Evolutionary conservation across 2,329 filamentous ascomycete genomes (phyloP), one percentile per base, ranked within the genome.

Genomic region (Esteya vermicola): DNA sequence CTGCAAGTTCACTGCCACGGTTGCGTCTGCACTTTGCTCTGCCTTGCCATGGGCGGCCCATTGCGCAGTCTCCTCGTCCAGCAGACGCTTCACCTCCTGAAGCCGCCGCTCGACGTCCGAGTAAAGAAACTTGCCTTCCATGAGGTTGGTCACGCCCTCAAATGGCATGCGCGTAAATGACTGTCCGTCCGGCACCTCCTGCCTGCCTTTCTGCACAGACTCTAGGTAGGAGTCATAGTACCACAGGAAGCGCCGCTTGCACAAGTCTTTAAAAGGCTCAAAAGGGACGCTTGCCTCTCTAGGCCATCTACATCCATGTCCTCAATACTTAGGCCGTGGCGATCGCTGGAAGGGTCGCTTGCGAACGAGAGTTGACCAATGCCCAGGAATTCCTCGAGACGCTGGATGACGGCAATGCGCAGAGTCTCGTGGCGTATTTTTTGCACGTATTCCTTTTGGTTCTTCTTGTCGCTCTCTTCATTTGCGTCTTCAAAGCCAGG

Each of bases 351-450:
- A 12, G 6, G 6, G 3, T 22, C 10, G n/a, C 10, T 23, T 14
- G 18, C 14, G 26, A 22, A 23, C 20, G 18, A 30, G 14, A 13
- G n/a, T n/a, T n/a, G 51, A 19, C 70, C 62, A 34, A 94, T 74
- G 9, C 72, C 72, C 2, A 95, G 63, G 46, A 85, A 82, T 10
- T 75, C 72, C 57, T 98, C 91, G 3, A 98, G 63, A 13, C 85
- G 78, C 52, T 89, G 76, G 41, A 95, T 83, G 33, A 98, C 77
- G 1, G 85, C 80, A 42, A 96, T 78, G 18, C 89, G 77, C 21
- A 98, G 62, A 1, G 81, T 85, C 59, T 98, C 91, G 52, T 98
- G 91, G 13, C 79, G 76, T 41, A 98, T 94, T 82, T 94, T 95
- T 37, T 78, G 74, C 12, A 82, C 70, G 52, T 95, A 95, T 9